These are phyloP conservation scores for Colletotrichum sp. DNA, from an alignment of 2,329 filamentous ascomycete species.

Conservation along the genomic window DNA sequence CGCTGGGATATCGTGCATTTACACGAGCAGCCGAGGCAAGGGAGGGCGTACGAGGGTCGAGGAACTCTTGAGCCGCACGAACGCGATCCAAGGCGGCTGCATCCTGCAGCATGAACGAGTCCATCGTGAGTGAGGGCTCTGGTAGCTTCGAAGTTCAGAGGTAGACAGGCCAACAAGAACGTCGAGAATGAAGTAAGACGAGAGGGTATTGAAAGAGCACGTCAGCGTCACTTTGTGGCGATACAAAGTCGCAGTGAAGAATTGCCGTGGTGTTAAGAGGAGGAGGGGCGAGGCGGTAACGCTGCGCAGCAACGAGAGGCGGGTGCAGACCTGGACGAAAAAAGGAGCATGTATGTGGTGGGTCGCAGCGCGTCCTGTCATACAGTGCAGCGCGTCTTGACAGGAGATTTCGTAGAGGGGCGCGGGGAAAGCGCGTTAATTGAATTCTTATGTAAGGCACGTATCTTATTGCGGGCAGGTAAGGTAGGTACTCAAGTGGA, in stretches of 20 bases:
- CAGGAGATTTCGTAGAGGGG: background rate
- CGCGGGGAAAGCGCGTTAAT: background rate
- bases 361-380: background rate
- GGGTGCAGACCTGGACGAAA: background rate
- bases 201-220: background rate
- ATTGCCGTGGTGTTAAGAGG: background rate
- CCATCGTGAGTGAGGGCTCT: constrained; percentile 56
- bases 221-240: background rate
- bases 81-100: constrained; percentile 84
- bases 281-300: background rate
- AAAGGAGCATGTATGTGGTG: background rate
- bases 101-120: constrained; percentile 78
- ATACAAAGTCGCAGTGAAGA: background rate
- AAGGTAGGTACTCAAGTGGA: too few relatives aligned
- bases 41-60: constrained; percentile 79
- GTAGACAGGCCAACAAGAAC: background rate
- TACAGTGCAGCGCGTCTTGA: background rate
- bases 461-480: background rate
- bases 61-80: constrained; percentile 87
- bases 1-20: constrained; percentile 18
- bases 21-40: background rate
- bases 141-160: background rate
- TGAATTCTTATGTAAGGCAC: background rate
- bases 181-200: background rate
- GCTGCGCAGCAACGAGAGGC: background rate